phyloP scores from a whole-genome alignment of 495 filamentous ascomycete genomes.

The Aspergillus cristatus region DNA sequence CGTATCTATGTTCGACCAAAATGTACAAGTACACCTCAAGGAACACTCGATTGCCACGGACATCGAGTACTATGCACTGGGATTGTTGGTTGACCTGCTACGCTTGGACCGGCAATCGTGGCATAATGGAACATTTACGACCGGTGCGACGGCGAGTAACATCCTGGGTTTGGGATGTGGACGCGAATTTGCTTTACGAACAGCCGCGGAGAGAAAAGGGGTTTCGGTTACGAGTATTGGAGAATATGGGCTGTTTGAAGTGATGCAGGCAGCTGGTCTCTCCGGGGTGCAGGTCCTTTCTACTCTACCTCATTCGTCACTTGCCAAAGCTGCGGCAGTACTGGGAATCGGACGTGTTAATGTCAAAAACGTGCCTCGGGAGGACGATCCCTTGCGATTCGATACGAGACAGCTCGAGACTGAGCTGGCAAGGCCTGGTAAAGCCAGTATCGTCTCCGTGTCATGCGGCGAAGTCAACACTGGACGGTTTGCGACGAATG shows the following conservation, averaged over 20 bases:
- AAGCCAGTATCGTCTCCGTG: conserved; percentile 64
- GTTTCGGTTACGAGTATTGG: conserved; percentile 45
- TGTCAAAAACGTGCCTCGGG: conserved; percentile 49
- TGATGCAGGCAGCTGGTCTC: conserved; percentile 53
- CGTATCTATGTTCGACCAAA: conserved; percentile 71
- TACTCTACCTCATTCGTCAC: conserved; percentile 71
- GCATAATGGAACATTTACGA: conserved; percentile 65
- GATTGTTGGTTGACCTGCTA: conserved; percentile 60
- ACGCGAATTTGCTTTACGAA: conserved; percentile 54
- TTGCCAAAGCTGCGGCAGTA: conserved; percentile 73
- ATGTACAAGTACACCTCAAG: conserved; percentile 76
- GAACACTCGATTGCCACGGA: conserved; percentile 62
- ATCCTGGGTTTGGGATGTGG: conserved; percentile 72
- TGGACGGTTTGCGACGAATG: conserved; percentile 64
- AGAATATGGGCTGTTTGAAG: conserved; percentile 57
- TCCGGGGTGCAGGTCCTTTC: conserved; percentile 66
- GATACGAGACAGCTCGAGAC: conserved; percentile 54
- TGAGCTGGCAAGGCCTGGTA: conserved; percentile 37
- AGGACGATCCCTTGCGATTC: conserved; percentile 52
- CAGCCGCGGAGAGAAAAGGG: conserved; percentile 26
- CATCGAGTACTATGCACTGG: conserved; percentile 62
- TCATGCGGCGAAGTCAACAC: conserved; percentile 90
- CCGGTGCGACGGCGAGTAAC: conserved; percentile 82
- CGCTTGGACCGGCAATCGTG: conserved; percentile 42
- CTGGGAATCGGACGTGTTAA: conserved; percentile 67